phyloP scores from a whole-genome alignment of 169 alveolate genomes.

The Babesia divergens region DNA sequence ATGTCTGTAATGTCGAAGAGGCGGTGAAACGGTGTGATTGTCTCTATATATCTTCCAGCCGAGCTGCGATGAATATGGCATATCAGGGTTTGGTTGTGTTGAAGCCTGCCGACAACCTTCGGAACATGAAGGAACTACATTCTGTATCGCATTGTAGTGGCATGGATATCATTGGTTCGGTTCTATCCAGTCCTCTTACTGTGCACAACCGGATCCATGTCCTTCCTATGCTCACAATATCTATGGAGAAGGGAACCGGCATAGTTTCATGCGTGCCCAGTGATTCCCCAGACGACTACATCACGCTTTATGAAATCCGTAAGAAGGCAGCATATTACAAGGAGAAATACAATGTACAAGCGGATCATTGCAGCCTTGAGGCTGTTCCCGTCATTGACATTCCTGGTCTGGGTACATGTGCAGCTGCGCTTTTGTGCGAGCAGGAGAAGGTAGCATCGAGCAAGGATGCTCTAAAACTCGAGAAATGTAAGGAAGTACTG shows the following conservation, averaged over 20 bases:
- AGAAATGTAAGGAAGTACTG: constrained; percentile 91
- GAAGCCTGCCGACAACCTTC: constrained; percentile 1
- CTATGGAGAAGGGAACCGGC: constrained; percentile 97
- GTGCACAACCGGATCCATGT: constrained; percentile 88
- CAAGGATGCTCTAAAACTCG: constrained; percentile 90
- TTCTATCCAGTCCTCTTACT: constrained; percentile 91
- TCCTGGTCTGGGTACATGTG: constrained; percentile 82
- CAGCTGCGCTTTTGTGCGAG: constrained; percentile 78
- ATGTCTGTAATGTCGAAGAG: constrained; percentile 45
- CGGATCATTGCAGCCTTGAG: constrained; percentile 80
- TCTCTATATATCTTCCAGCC: constrained; percentile 66
- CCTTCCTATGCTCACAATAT: constrained; percentile 96
- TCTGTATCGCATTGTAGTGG: constrained; percentile 79
- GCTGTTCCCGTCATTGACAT: constrained; percentile 89
- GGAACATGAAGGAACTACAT: constrained; percentile 37
- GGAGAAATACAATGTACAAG: constrained; percentile 71
- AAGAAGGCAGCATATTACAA: constrained; percentile 81
- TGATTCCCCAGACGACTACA: constrained; percentile 99
- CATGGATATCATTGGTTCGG: constrained; percentile 88
- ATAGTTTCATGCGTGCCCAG: constrained; percentile 99
- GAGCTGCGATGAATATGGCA: constrained; percentile 87
- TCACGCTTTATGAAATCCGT: constrained; percentile 88
- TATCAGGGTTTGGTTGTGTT: constrained; percentile 79
- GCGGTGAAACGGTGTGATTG: constrained; percentile 61
- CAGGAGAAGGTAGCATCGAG: constrained; percentile 84